These are phyloP conservation scores for Citrullus amarus DNA, from an alignment of 306 rosid species.

Conservation along the genomic window DNA sequence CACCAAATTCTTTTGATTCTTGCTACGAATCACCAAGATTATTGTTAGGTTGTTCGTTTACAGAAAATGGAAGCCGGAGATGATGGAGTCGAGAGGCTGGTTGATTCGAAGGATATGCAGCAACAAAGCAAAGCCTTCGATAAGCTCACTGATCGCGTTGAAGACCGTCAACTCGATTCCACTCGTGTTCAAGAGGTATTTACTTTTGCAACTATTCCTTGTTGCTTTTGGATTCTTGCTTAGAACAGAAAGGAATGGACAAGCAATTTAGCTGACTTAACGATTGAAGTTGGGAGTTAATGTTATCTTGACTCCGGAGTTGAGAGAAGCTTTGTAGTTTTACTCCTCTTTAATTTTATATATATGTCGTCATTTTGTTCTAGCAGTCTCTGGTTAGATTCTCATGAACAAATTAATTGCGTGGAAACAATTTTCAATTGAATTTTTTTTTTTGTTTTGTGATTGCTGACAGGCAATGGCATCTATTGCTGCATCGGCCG, in stretches of 20 bases:
- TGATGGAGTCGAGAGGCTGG: slow-evolving; percentile 56
- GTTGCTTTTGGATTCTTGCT: not conserved
- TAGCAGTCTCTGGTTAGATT: not conserved
- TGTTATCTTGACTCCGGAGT: not conserved
- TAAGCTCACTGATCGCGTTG: slow-evolving; percentile 95
- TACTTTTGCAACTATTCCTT: not conserved
- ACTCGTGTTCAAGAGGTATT: slow-evolving; percentile 84
- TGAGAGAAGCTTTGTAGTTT: not conserved
- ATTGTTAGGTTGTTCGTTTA: not conserved
- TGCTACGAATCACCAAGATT: not conserved
- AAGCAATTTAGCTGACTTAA: not conserved
- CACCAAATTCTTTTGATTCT: not conserved
- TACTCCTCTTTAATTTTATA: not conserved
- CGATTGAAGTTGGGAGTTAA: not conserved
- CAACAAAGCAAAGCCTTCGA: slow-evolving; percentile 94
- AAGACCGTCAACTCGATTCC: slow-evolving; percentile 95
- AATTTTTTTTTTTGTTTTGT: not conserved
- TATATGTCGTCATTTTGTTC: not conserved
- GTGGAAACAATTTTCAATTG: not conserved
- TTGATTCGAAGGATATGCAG: slow-evolving; percentile 76
- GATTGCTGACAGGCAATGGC: slow-evolving; percentile 66
- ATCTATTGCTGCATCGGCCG: slow-evolving; percentile 77
- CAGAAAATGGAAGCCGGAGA: slow-evolving; percentile 61
- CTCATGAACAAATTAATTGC: not conserved
- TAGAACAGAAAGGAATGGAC: not conserved